Conservation (phyloP, 140 eudicot genomes). For the Flaveria floridana region DNA sequence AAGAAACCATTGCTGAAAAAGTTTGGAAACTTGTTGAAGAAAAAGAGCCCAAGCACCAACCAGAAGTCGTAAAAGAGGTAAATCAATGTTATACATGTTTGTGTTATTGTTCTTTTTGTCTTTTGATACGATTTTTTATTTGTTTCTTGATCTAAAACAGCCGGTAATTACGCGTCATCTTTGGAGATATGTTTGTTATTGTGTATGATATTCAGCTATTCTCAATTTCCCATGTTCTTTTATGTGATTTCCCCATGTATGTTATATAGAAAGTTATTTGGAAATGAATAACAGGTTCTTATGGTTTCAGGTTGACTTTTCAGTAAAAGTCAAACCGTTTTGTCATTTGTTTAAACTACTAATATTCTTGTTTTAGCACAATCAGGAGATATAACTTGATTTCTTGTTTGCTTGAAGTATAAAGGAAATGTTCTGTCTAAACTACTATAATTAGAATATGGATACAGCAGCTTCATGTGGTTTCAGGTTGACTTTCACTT, state of each 20-base stretch:
- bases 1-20: constrained; percentile 73
- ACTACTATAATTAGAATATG: not conserved
- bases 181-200: constrained; percentile 36
- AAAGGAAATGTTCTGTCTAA: not conserved
- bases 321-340: not conserved
- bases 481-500: constrained; percentile 2
- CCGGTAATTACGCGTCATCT: constrained; percentile 34
- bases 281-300: constrained; percentile 26
- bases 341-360: not conserved
- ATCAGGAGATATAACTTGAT: not conserved
- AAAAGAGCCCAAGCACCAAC: constrained; percentile 56
- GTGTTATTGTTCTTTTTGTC: constrained; percentile 18
- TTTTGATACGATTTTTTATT: constrained; percentile 22
- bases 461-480: constrained; percentile 9
- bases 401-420: not conserved
- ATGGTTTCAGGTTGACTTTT: constrained; percentile 4
- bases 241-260: constrained; percentile 28
- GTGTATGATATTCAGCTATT: constrained; percentile 32
- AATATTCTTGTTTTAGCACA: not conserved
- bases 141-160: constrained; percentile 26
- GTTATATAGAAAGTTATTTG: constrained; percentile 26
- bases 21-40: constrained; percentile 84
- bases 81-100: constrained; percentile 26
- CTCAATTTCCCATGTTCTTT: constrained; percentile 7
- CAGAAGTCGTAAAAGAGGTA: constrained; percentile 40